A percentile compares a stretch with the other conserved stretches of the same genome.
These are phyloP conservation scores for Apiospora hydei DNA, from an alignment of 2,329 filamentous ascomycete genomes.

Conservation along the genomic window DNA sequence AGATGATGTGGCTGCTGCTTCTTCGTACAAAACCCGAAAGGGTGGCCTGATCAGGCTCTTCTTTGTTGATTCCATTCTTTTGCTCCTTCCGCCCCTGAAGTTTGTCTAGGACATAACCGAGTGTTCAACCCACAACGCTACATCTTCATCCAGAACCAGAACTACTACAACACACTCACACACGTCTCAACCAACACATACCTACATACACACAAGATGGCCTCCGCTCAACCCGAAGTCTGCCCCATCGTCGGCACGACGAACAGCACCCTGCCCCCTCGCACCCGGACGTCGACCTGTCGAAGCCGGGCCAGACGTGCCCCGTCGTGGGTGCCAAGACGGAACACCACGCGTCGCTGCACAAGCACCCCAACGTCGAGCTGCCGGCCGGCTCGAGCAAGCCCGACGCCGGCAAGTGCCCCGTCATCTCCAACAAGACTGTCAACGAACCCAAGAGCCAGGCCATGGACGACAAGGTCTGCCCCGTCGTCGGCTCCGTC, in stretches of 20 bases:
- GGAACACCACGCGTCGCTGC: conserved; percentile 49
- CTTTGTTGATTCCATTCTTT: conserved; percentile 11
- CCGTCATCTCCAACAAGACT: conserved; percentile 44
- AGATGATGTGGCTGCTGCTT: conserved; percentile 5
- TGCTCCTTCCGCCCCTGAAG: neutral
- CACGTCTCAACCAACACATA: neutral
- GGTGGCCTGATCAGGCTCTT: neutral
- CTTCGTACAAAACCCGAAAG: conserved; percentile 18
- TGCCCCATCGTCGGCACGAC: conserved; percentile 52
- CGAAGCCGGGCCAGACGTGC: conserved; percentile 48
- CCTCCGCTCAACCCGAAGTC: conserved; percentile 39
- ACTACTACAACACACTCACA: neutral
- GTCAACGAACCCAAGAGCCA: conserved; percentile 46
- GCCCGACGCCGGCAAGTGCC: conserved; percentile 48
- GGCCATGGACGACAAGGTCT: conserved; percentile 51
- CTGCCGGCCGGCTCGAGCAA: conserved; percentile 35
- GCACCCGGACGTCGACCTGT: conserved; percentile 50
- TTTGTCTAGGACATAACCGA: neutral
- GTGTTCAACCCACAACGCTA: neutral
- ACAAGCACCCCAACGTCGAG: conserved; percentile 48
- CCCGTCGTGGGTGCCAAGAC: conserved; percentile 51
- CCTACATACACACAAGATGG: conserved; percentile 30
- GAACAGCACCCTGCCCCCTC: conserved; percentile 48
- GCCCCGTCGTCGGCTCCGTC: conserved; percentile 51
- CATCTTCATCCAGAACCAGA: neutral